Base-by-base conservation (phyloP, 169 alveolate genomes). In the Plasmodium chabaudi region DNA sequence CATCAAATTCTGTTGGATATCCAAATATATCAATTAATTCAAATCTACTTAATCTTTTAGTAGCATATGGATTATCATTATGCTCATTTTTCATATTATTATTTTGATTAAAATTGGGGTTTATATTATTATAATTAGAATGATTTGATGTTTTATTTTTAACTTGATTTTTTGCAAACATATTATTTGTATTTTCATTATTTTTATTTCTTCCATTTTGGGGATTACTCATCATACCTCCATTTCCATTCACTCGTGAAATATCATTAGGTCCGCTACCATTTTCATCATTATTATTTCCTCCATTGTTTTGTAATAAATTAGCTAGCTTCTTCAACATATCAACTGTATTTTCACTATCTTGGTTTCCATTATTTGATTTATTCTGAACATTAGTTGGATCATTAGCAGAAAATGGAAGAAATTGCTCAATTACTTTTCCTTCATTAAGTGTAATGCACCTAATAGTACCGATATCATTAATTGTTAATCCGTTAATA, bases 11-110 rank as follows among this genome's bases (percentile, higher is more conserved):
- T n/a, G 95, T 95, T 57, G 94, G 97, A 59, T 69, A 93, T 0
- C 95, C 87, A 88, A 95, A 95, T 25, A 95, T 91, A 63, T 94
- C 97, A 21, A 94, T 90, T 60, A 95, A 77, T 70, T 95, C 97
- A 39, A 95, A 70, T 44, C 97, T 67, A 65, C 96, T 87, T 51
- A 93, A 71, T 17, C 86, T 56, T 65, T 90, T 93, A 23, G 56
- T 44, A 46, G 72, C 90, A 47, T 49, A 68, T 13, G 90, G 73
- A 57, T 69, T 82, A 5, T 65, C 90, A 59, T 57, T 51, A 21
- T 56, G 60, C 15, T 82, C 84, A 69, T 47, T 71, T 47, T 82
- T 17, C 3, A 5, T 21, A 19, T 60, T 60, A 10, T 12, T 60
- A 17, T 12, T 60, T 13, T n/a, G 39, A 19, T 0, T 60, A 13